Percentiles rank a stretch among this genome's conserved stretches.
phyloP scores from a whole-genome alignment of 1,284 basidiomycete species.

The Apiotrichum brassicae region DNA sequence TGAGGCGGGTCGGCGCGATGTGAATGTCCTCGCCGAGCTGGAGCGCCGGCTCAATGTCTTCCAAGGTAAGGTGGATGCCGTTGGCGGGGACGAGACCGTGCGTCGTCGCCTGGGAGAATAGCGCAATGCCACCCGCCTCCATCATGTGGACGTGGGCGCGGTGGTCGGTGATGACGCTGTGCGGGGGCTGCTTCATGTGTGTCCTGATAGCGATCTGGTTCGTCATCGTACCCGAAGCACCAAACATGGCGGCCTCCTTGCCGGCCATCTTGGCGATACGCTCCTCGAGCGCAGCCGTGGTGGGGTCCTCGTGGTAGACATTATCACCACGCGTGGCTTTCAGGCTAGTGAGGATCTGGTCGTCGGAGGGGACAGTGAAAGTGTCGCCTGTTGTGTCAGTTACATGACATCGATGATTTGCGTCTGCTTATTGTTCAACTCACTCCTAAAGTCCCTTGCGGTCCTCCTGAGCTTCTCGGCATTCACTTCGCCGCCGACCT shows the following conservation, averaged over 20 bases:
- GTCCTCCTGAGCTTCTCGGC: slow-evolving; percentile 36
- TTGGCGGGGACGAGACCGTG: slow-evolving; percentile 40
- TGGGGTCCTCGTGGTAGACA: slow-evolving; percentile 50
- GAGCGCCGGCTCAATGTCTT: slow-evolving; percentile 68
- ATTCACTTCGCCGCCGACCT: slow-evolving; percentile 43
- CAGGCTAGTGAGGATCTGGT: slow-evolving; percentile 49
- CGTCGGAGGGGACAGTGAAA: slow-evolving; percentile 49
- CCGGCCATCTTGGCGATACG: slow-evolving; percentile 73
- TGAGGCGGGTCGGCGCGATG: slow-evolving; percentile 68
- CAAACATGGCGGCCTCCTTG: slow-evolving; percentile 69
- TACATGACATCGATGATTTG: not conserved
- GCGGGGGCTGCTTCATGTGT: slow-evolving; percentile 81
- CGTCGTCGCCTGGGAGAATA: slow-evolving; percentile 79
- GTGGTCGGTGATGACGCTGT: slow-evolving; percentile 70
- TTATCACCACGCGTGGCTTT: slow-evolving; percentile 53
- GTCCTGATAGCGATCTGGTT: slow-evolving; percentile 78
- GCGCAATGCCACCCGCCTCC: slow-evolving; percentile 71
- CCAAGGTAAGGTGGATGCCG: slow-evolving; percentile 62
- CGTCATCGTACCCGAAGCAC: slow-evolving; percentile 87
- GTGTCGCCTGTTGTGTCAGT: slow-evolving; percentile 51
- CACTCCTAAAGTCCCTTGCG: slow-evolving; percentile 48
- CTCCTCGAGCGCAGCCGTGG: slow-evolving; percentile 64
- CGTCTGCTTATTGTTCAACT: slow-evolving; percentile 18
- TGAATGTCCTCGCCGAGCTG: slow-evolving; percentile 68
- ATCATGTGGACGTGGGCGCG: slow-evolving; percentile 66